Evolutionary conservation across 441 rosid species (phyloP).

Genomic region (Arabidopsis lyrata): DNA sequence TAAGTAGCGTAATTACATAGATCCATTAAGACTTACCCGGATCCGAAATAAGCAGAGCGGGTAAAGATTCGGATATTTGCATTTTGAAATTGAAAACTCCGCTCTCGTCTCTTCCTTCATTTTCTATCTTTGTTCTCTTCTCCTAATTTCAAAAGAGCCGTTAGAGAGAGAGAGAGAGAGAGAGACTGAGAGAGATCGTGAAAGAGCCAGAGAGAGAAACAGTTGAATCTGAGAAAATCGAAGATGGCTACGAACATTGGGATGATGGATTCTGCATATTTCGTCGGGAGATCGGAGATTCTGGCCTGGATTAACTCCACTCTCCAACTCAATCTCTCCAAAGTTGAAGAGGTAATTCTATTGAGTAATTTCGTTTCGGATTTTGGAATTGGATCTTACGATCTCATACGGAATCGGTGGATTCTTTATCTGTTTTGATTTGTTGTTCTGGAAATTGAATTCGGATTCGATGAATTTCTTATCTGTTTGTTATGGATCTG

Average conservation of each 20-base stretch:
- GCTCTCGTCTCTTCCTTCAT: constrained; percentile 45
- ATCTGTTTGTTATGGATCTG: constrained; percentile 25
- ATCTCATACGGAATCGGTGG: constrained; percentile 24
- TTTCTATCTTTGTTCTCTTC: constrained; percentile 41
- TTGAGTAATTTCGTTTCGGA: neutral
- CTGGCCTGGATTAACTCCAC: constrained; percentile 93
- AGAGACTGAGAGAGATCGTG: constrained; percentile 25
- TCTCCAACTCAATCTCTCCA: constrained; percentile 85
- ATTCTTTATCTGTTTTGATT: neutral
- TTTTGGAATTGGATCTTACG: neutral
- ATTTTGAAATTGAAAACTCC: constrained; percentile 58
- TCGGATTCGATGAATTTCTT: constrained; percentile 3
- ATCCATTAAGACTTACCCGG: constrained; percentile 1
- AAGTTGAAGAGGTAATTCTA: constrained; percentile 87
- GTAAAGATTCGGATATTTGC: constrained; percentile 22
- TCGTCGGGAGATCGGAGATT: constrained; percentile 96
- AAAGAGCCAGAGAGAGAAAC: neutral
- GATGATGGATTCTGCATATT: constrained; percentile 89
- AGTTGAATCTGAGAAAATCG: constrained; percentile 21
- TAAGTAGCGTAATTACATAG: neutral
- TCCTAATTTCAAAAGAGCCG: constrained; percentile 41
- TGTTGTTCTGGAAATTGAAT: constrained; percentile 14
- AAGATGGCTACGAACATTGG: constrained; percentile 82
- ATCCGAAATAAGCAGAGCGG: constrained; percentile 28
- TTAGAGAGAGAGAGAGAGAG: constrained; percentile 28